A percentile compares a stretch with the other conserved stretches of the same genome.
Evolutionary conservation across 1,284 basidiomycete species (phyloP).

Genomic region (Trametes hirsuta): DNA sequence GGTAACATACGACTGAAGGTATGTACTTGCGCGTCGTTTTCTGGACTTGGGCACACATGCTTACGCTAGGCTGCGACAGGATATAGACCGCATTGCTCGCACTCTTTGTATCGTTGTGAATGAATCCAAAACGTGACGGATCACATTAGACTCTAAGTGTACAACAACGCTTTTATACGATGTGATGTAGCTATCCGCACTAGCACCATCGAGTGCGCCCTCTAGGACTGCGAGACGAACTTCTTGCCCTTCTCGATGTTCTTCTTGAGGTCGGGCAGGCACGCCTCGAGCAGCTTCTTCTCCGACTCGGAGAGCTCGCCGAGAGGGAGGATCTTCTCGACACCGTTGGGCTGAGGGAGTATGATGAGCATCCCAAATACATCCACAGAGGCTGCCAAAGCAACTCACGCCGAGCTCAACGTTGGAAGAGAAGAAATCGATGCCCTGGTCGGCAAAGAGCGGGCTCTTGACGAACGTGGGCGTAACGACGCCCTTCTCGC

Average conservation of each 20-base stretch:
- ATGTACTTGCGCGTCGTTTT: neutral
- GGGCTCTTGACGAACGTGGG: conserved; percentile 92
- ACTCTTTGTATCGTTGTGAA: neutral
- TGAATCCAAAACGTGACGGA: conserved; percentile 13
- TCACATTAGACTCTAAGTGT: conserved; percentile 25
- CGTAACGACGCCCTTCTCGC: conserved; percentile 83
- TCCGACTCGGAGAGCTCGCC: conserved; percentile 80
- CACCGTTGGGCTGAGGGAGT: conserved; percentile 71
- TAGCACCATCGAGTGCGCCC: neutral
- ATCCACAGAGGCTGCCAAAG: neutral
- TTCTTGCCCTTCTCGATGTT: conserved; percentile 95
- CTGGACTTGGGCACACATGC: neutral
- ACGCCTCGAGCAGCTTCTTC: conserved; percentile 85
- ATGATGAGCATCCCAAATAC: conserved; percentile 4
- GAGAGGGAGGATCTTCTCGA: conserved; percentile 86
- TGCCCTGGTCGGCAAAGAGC: conserved; percentile 79
- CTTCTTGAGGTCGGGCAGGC: conserved; percentile 92
- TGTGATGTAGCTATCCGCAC: conserved; percentile 9
- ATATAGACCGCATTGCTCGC: neutral
- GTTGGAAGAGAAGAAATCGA: conserved; percentile 90
- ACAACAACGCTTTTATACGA: conserved; percentile 26
- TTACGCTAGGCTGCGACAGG: conserved; percentile 2
- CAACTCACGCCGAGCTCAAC: conserved; percentile 86
- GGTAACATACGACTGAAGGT: conserved; percentile 16
- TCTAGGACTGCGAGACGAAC: conserved; percentile 55